phyloP scores from a whole-genome alignment of 225 moss, liverwort and hornwort species.

The Sphagnum tenellum region DNA sequence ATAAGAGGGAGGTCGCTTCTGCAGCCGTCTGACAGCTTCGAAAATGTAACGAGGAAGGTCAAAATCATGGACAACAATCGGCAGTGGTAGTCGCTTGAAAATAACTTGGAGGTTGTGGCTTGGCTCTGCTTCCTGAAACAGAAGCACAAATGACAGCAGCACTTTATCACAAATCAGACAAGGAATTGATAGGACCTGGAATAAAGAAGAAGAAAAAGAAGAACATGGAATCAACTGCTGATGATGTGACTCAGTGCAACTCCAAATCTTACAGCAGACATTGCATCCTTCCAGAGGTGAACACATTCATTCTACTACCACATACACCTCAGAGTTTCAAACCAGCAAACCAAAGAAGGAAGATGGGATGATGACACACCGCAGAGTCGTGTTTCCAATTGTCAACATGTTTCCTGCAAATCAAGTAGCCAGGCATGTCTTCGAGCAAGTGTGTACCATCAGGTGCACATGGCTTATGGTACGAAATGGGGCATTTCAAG shows the following conservation, averaged over 20 bases:
- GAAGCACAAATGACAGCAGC: not conserved
- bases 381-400: conserved; percentile 36
- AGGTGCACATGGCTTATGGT: conserved; percentile 50
- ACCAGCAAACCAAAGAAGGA: no score
- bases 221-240: no score
- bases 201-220: no score
- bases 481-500: conserved; percentile 50
- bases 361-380: no score
- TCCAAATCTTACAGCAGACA: no score
- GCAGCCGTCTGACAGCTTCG: conserved; percentile 38
- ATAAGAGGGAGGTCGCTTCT: conserved; percentile 42
- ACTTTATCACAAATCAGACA: no score
- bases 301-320: no score
- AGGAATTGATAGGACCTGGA: no score
- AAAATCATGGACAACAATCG: conserved; percentile 54
- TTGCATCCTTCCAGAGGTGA: no score
- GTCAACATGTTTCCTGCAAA: conserved; percentile 55
- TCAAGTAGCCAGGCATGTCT: conserved; percentile 54
- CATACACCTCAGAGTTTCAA: no score
- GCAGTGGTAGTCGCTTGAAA: conserved; percentile 53
- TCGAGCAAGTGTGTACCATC: conserved; percentile 47
- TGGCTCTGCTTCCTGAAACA: conserved; percentile 28
- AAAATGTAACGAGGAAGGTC: conserved; percentile 43
- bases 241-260: no score
- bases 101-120: conserved; percentile 32